Evolutionary conservation across 331 rosid genomes (phyloP).

Genomic region (Rhamnella rubrinervis): DNA sequence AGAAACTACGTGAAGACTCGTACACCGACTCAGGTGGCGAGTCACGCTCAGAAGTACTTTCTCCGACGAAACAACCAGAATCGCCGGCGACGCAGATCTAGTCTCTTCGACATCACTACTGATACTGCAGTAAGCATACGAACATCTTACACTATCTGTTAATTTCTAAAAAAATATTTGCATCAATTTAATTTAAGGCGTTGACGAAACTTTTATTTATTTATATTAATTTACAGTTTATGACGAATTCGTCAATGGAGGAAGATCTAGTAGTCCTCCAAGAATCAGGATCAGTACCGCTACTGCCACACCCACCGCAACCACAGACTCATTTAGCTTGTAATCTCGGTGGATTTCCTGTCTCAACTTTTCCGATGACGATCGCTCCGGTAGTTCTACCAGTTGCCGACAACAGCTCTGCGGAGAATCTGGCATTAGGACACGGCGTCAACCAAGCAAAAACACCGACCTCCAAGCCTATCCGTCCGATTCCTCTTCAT

Average conservation of each 20-base stretch:
- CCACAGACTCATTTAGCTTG: conserved; percentile 28
- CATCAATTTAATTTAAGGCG: too few species aligned
- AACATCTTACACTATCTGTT: not conserved
- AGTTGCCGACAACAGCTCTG: conserved; percentile 24
- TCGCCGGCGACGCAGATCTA: conserved; percentile 93
- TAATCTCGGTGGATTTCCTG: conserved; percentile 35
- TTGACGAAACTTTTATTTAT: not conserved
- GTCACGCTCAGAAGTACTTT: conserved; percentile 94
- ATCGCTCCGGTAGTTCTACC: conserved; percentile 35
- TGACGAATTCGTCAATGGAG: conserved; percentile 50
- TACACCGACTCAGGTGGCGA: conserved; percentile 94
- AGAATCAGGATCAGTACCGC: conserved; percentile 29
- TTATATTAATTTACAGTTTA: conserved; percentile 26
- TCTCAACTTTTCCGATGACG: conserved; percentile 36
- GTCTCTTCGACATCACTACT: conserved; percentile 93
- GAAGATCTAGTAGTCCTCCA: conserved; percentile 39
- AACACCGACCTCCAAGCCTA: conserved; percentile 23
- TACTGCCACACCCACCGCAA: conserved; percentile 16
- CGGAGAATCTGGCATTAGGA: conserved; percentile 6
- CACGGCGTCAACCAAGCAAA: conserved; percentile 4
- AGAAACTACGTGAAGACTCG: conserved; percentile 88
- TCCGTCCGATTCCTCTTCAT: conserved; percentile 68
- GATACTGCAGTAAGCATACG: conserved; percentile 47
- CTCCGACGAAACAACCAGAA: conserved; percentile 73
- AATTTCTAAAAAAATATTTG: too few species aligned